Evolutionary conservation across 495 filamentous ascomycete species (phyloP), one percentile per base, ranked within the genome.

Genomic region (Hypoxylon fragiforme): DNA sequence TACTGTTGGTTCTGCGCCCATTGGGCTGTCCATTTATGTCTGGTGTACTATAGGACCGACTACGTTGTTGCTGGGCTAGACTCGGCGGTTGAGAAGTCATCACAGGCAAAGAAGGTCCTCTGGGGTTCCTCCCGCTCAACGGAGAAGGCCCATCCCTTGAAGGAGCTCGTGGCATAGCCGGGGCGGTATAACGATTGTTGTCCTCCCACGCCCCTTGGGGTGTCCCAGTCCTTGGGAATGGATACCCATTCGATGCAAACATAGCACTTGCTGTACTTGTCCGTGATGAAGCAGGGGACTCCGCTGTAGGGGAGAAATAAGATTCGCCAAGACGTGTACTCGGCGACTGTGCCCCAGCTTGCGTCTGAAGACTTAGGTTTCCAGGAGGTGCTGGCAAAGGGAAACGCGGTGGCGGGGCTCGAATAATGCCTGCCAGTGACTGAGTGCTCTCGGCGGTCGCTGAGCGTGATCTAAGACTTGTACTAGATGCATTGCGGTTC

Each of bases 271-370:
- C 69, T 4, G 73, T 77, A 70, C 88, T 95, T 6, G 90, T 90
- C 38, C 92, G 82, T 4, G 87, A 87, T 1, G 90, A 95, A 9
- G 79, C 81, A 14, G 94, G 91, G 1, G 91, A 92, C 49, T 97
- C 91, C 9, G 79, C 81, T 7, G 84, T 80, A 1, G 94, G 94
- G 0, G 92, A 97, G 68, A 98, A 98, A 67, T 96, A 97, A 6
- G 91, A 96, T 39, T 87, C 83, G 19, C 79, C 78, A 13, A 45
- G 63, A 31, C 60, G 85, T 72, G 46, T 79, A 76, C 66, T 74
- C 56, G 70, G 72, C 64, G 65, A 81, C 48, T 58, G 65, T 36
- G 68, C 69, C 45, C 72, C 45, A 62, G 80, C 72, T 59, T 89
- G 83, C 2, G 91, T 97, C 56, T 90, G 87, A 7, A 97, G 69